phyloP scores from a whole-genome alignment of 2,329 filamentous ascomycete species.

The Ophiosphaerella herpotricha region DNA sequence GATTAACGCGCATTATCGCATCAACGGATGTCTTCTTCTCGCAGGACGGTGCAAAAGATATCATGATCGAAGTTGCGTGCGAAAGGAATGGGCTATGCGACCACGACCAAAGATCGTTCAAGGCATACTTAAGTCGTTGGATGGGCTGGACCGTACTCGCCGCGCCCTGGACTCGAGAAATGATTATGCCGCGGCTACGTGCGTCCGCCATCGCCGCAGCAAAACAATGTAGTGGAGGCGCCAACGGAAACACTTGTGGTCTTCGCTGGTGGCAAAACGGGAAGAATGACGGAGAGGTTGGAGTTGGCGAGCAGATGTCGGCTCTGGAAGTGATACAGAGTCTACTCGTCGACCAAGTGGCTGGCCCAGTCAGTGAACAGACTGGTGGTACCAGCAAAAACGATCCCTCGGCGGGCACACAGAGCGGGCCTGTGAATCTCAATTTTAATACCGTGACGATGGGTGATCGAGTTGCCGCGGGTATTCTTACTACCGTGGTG shows the following conservation, averaged over 20 bases:
- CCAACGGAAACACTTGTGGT: constrained; percentile 53
- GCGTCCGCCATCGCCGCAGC: constrained; percentile 62
- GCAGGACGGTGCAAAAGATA: constrained; percentile 23
- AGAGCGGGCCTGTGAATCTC: constrained; percentile 36
- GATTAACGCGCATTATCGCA: constrained; percentile 42
- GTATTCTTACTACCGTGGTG: constrained; percentile 65
- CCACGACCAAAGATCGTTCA: constrained; percentile 54
- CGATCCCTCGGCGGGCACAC: constrained; percentile 48
- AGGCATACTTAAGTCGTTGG: constrained; percentile 50
- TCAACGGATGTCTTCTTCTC: constrained; percentile 51
- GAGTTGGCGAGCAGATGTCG: constrained; percentile 66
- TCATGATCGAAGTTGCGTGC: constrained; percentile 56
- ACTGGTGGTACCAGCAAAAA: constrained; percentile 59
- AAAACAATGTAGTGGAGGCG: constrained; percentile 57
- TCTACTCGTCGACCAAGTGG: constrained; percentile 44
- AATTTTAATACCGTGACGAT: constrained; percentile 52
- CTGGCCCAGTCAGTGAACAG: constrained; percentile 50
- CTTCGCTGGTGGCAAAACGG: constrained; percentile 50
- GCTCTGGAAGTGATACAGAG: constrained; percentile 59
- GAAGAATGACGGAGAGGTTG: constrained; percentile 54
- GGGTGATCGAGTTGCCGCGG: constrained; percentile 70
- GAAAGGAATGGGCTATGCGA: constrained; percentile 54
- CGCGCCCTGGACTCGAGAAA: constrained; percentile 41
- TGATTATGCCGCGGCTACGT: constrained; percentile 57
- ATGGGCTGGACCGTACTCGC: constrained; percentile 50